Evolutionary conservation across 768 basidiomycete species (phyloP).

Genomic region (Collybia nuda): DNA sequence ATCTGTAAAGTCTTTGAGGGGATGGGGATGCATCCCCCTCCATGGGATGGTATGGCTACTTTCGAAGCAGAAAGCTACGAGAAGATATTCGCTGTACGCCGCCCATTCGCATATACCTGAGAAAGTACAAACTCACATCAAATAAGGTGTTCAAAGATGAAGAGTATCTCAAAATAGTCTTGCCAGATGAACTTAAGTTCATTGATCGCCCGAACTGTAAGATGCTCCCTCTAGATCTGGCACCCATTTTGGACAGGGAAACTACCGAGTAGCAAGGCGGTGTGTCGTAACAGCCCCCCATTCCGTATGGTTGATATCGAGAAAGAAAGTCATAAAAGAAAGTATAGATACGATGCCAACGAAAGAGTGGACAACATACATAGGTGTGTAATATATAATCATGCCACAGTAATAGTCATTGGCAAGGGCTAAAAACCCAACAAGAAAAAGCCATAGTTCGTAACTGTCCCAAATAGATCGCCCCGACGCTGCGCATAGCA

Average conservation of each 20-base stretch:
- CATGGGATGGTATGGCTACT: slow-evolving; percentile 26
- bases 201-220: slow-evolving; percentile 11
- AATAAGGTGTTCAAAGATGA: slow-evolving; percentile 12
- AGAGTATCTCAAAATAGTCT: slow-evolving; percentile 1
- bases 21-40: slow-evolving; percentile 16
- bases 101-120: neutral
- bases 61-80: slow-evolving; percentile 32
- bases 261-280: neutral
- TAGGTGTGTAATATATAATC: too few species aligned
- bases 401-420: too few species aligned
- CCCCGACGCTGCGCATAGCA: too few species aligned
- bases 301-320: too few species aligned
- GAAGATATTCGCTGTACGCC: slow-evolving; percentile 25
- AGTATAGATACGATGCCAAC: too few species aligned
- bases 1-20: neutral
- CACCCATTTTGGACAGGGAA: slow-evolving; percentile 1
- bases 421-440: too few species aligned
- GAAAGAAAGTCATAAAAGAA: too few species aligned
- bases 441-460: too few species aligned
- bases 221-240: slow-evolving; percentile 8
- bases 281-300: too few species aligned
- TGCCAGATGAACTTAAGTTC: slow-evolving; percentile 19
- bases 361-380: too few species aligned
- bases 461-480: too few species aligned
- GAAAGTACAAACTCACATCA: too few species aligned